A percentile compares a stretch with the other conserved stretches of the same genome.
Conservation (phyloP, 495 filamentous ascomycete genomes). For the Chaetomium cochliodes region DNA sequence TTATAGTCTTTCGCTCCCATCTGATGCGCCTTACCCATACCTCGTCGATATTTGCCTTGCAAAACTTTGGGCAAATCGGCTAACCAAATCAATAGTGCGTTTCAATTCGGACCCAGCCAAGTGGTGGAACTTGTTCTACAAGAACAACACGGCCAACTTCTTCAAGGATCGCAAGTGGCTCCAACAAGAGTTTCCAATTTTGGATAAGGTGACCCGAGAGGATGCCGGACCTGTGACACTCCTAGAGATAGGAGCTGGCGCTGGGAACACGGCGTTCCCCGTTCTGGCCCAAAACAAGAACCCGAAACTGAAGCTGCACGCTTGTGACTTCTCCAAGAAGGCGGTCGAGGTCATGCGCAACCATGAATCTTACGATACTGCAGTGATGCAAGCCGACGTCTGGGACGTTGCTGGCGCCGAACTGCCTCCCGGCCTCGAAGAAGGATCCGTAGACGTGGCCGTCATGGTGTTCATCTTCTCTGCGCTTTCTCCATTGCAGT, state of each 20-base stretch:
- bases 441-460: conserved; percentile 80
- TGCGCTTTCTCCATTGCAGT: conserved; percentile 79
- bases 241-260: conserved; percentile 90
- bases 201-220: conserved; percentile 64
- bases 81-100: conserved; percentile 51
- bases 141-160: conserved; percentile 91
- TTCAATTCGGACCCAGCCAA: conserved; percentile 88
- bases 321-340: conserved; percentile 89
- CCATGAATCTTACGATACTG: conserved; percentile 60
- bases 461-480: conserved; percentile 97
- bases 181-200: conserved; percentile 86
- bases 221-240: conserved; percentile 62
- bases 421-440: conserved; percentile 71
- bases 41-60: conserved; percentile 15
- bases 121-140: conserved; percentile 97
- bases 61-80: conserved; percentile 24
- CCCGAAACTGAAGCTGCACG: conserved; percentile 72
- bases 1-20: conserved; percentile 65
- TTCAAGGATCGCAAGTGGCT: conserved; percentile 99
- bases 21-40: conserved; percentile 42
- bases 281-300: conserved; percentile 80
- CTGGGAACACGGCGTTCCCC: conserved; percentile 94
- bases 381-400: conserved; percentile 76
- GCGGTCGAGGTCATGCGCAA: conserved; percentile 84
- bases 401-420: conserved; percentile 78